phyloP scores from a whole-genome alignment of 2,329 filamentous ascomycete species.

The Hymenoscyphus repandus region DNA sequence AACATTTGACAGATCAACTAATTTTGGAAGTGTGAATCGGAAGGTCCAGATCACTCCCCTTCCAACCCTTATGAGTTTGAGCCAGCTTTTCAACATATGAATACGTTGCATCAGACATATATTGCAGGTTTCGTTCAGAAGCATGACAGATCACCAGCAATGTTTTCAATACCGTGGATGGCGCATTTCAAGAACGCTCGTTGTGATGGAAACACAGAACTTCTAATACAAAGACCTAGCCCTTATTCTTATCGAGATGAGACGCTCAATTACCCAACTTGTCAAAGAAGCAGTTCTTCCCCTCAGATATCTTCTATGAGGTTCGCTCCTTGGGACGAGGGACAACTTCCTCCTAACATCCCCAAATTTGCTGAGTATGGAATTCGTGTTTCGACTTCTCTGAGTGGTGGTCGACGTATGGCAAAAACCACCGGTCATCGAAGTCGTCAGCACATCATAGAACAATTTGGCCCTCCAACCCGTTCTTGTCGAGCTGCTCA shows the following conservation, averaged over 20 bases:
- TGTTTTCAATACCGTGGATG: slow-evolving; percentile 9
- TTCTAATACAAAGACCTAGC: slow-evolving; percentile 4
- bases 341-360: background rate
- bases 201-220: slow-evolving; percentile 16
- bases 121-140: slow-evolving; percentile 23
- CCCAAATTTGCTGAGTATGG: background rate
- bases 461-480: background rate
- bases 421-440: background rate
- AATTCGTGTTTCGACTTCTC: background rate
- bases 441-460: background rate
- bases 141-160: slow-evolving; percentile 6
- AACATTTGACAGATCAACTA: slow-evolving; percentile 2
- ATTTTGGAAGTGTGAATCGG: background rate
- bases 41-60: background rate
- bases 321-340: background rate
- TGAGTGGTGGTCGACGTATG: background rate
- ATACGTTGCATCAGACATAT: slow-evolving; percentile 17
- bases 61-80: slow-evolving; percentile 27
- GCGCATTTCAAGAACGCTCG: slow-evolving; percentile 22
- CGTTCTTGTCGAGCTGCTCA: background rate
- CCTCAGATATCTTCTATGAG: slow-evolving; percentile 7
- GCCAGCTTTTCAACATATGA: slow-evolving; percentile 17
- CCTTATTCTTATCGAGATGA: background rate
- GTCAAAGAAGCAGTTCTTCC: slow-evolving; percentile 23
- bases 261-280: slow-evolving; percentile 1